Conservation (phyloP, 2,329 filamentous ascomycete genomes). For the Leptosphaerulina australis region DNA sequence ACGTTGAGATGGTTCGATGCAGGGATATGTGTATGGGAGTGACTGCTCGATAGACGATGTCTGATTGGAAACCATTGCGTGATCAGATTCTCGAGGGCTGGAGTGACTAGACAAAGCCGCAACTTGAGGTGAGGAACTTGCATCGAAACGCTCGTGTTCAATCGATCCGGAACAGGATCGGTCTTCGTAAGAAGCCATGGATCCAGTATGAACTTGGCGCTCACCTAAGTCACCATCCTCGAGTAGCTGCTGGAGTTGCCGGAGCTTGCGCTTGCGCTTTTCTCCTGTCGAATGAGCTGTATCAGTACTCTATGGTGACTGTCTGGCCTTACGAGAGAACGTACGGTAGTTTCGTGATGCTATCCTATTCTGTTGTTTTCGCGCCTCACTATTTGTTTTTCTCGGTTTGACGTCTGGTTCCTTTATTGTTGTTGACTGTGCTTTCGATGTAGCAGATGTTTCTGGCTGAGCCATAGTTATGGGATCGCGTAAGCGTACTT, state of each 20-base stretch:
- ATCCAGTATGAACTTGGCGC: conserved; percentile 19
- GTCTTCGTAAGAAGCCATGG: conserved; percentile 21
- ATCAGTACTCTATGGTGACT: not conserved
- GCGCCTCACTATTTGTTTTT: conserved; percentile 46
- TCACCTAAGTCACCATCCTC: conserved; percentile 30
- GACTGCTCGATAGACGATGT: not conserved
- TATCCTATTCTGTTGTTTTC: conserved; percentile 48
- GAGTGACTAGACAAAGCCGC: not conserved
- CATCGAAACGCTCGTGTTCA: conserved; percentile 17
- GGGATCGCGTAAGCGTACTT: not conserved
- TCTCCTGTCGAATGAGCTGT: conserved; percentile 31
- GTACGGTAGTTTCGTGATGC: conserved; percentile 47
- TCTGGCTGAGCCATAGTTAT: conserved; percentile 18
- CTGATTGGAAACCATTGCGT: not conserved
- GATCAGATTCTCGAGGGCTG: not conserved
- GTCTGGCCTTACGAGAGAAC: conserved; percentile 1
- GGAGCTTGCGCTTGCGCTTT: conserved; percentile 47
- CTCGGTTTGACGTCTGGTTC: conserved; percentile 34
- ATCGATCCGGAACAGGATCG: conserved; percentile 27
- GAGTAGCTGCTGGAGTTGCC: conserved; percentile 45
- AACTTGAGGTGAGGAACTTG: conserved; percentile 9
- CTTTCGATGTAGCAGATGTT: conserved; percentile 14
- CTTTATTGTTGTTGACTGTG: conserved; percentile 8
- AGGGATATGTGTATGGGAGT: not conserved
- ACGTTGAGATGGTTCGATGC: not conserved